phyloP scores from a whole-genome alignment of 2,329 filamentous ascomycete genomes.

The Talaromyces verruculosus region DNA sequence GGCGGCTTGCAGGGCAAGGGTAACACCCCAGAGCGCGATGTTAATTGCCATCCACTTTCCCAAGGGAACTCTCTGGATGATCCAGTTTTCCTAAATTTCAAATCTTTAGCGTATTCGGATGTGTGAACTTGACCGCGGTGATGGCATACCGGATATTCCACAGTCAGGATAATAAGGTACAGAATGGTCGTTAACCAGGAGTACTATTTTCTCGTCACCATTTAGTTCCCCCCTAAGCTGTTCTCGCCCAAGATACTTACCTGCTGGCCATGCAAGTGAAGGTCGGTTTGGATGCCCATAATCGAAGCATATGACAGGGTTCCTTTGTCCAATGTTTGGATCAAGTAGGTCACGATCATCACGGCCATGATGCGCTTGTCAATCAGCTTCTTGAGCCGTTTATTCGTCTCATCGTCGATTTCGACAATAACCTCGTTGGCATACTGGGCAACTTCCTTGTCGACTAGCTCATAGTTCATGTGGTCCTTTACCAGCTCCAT shows the following conservation, averaged over 20 bases:
- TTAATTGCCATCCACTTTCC: constrained; percentile 66
- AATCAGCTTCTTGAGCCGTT: constrained; percentile 22
- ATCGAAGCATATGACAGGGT: constrained; percentile 21
- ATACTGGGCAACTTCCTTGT: constrained; percentile 71
- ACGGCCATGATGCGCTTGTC: constrained; percentile 22
- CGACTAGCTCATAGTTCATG: constrained; percentile 44
- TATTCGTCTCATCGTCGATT: constrained; percentile 20
- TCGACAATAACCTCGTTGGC: constrained; percentile 49
- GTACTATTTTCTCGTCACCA: constrained; percentile 44
- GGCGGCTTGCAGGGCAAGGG: constrained; percentile 63
- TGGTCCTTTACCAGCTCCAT: constrained; percentile 3
- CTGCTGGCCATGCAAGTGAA: background rate
- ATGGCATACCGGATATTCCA: constrained; percentile 31
- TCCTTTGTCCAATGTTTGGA: constrained; percentile 20
- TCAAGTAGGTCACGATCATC: constrained; percentile 23
- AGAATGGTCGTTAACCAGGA: constrained; percentile 55
- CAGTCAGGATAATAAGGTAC: constrained; percentile 38
- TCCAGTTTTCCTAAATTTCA: constrained; percentile 45
- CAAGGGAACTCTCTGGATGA: constrained; percentile 63
- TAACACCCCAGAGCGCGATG: constrained; percentile 63
- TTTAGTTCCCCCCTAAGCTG: background rate
- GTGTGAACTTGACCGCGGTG: background rate
- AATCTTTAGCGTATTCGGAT: constrained; percentile 9
- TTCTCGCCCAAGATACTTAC: background rate
- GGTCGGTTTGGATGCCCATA: constrained; percentile 24